Evolutionary conservation across 208 protist species (phyloP).

Genomic region (Endotrypanum monterogeii): DNA sequence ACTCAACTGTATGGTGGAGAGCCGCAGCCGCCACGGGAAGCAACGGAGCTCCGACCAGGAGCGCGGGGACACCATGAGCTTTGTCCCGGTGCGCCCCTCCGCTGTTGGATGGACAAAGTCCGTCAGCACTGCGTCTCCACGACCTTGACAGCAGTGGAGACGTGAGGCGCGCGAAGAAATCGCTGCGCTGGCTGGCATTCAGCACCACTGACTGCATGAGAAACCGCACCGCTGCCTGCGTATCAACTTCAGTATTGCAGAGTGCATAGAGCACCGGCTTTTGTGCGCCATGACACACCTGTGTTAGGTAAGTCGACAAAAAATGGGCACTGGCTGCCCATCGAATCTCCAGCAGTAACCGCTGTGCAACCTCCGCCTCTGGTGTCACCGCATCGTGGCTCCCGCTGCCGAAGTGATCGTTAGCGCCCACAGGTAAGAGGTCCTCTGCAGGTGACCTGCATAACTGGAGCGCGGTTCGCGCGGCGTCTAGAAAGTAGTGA

Average conservation of each 20-base stretch:
- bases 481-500: slow-evolving; percentile 27
- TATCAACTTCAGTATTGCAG: slow-evolving; percentile 32
- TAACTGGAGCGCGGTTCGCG: slow-evolving; percentile 21
- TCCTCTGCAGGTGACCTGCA: slow-evolving; percentile 1
- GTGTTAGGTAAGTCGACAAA: slow-evolving; percentile 48
- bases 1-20: not conserved
- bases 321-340: slow-evolving; percentile 40
- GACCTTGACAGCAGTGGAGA: slow-evolving; percentile 15
- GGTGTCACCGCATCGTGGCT: not conserved
- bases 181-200: slow-evolving; percentile 17
- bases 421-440: not conserved
- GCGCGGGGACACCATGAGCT: not conserved
- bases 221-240: slow-evolving; percentile 29
- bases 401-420: not conserved
- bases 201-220: slow-evolving; percentile 33
- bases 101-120: not conserved
- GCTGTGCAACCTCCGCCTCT: slow-evolving; percentile 13
- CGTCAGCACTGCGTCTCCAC: not conserved
- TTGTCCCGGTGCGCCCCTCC: not conserved
- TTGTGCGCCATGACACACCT: slow-evolving; percentile 11
- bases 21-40: not conserved
- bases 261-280: slow-evolving; percentile 22
- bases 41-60: not conserved
- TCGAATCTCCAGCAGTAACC: slow-evolving; percentile 9
- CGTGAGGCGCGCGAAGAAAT: slow-evolving; percentile 39